A percentile compares a stretch with the other conserved stretches of the same genome.
Evolutionary conservation across 257 asterid species (phyloP).

Genomic region (Lantana camara): DNA sequence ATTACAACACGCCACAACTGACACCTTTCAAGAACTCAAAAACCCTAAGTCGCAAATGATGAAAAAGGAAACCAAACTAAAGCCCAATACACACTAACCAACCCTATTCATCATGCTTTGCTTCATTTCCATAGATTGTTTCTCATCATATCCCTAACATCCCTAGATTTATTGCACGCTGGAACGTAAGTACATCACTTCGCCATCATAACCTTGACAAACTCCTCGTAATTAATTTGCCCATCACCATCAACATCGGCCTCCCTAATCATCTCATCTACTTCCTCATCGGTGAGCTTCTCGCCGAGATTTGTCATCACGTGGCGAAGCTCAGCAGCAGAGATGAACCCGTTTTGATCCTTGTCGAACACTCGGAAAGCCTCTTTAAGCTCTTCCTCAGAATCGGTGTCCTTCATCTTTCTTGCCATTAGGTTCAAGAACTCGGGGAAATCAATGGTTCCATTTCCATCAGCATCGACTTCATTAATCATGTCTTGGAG

Average conservation of each 20-base stretch:
- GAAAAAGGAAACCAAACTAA: slow-evolving; percentile 22
- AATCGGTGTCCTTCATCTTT: slow-evolving; percentile 68
- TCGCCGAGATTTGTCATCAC: slow-evolving; percentile 69
- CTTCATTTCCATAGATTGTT: not conserved
- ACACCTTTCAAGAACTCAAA: slow-evolving; percentile 20
- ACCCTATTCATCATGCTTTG: slow-evolving; percentile 18
- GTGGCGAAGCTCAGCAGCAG: slow-evolving; percentile 68
- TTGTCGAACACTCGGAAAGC: slow-evolving; percentile 69
- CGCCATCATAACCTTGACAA: slow-evolving; percentile 72
- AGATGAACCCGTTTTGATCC: slow-evolving; percentile 67
- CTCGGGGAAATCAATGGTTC: slow-evolving; percentile 66
- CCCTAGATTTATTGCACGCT: slow-evolving; percentile 28
- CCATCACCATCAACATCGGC: slow-evolving; percentile 71
- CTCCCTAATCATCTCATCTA: slow-evolving; percentile 67
- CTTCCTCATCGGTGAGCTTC: slow-evolving; percentile 69
- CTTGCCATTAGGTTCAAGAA: slow-evolving; percentile 67
- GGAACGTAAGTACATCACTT: slow-evolving; percentile 35
- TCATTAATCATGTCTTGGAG: slow-evolving; percentile 70
- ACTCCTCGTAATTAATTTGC: slow-evolving; percentile 62
- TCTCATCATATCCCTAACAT: slow-evolving; percentile 15
- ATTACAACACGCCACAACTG: slow-evolving; percentile 39
- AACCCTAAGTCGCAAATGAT: slow-evolving; percentile 31
- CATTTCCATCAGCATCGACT: slow-evolving; percentile 71
- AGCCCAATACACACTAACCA: slow-evolving; percentile 32
- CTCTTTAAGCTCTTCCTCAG: slow-evolving; percentile 69